A percentile compares a stretch with the other conserved stretches of the same genome.
Evolutionary conservation across 2,329 filamentous ascomycete genomes (phyloP).

Genomic region (Alternaria solani): DNA sequence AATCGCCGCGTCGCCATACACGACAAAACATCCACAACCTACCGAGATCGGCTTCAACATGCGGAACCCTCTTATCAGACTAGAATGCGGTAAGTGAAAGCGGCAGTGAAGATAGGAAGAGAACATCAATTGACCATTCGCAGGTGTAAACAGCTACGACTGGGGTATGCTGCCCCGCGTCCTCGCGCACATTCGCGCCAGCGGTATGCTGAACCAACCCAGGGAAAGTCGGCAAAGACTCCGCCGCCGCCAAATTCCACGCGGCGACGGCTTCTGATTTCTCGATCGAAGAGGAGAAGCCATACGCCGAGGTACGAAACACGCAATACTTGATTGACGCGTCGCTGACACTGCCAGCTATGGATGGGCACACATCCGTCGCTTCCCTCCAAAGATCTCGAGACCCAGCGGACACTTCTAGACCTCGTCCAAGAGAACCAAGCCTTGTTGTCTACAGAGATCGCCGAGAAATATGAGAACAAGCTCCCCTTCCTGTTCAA

Average conservation of each 20-base stretch:
- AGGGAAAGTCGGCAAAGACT: conserved; percentile 87
- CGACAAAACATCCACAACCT: conserved; percentile 11
- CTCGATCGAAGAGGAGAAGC: conserved; percentile 82
- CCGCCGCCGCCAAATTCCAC: conserved; percentile 88
- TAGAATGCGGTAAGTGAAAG: conserved; percentile 71
- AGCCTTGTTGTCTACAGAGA: conserved; percentile 76
- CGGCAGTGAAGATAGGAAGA: conserved; percentile 14
- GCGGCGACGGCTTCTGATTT: conserved; percentile 83
- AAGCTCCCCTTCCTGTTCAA: conserved; percentile 98
- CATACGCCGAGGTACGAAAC: conserved; percentile 82
- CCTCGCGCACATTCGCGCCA: conserved; percentile 21
- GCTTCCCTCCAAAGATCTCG: conserved; percentile 88
- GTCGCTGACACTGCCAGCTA: conserved; percentile 65
- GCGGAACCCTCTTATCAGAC: conserved; percentile 77
- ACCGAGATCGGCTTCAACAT: conserved; percentile 33
- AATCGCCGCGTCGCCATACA: conserved; percentile 16
- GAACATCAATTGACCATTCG: conserved; percentile 30
- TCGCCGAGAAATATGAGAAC: conserved; percentile 76
- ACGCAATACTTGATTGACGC: background rate
- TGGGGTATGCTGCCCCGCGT: conserved; percentile 70
- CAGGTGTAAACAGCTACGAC: conserved; percentile 97
- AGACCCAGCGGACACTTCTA: conserved; percentile 83
- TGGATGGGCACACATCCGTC: conserved; percentile 99
- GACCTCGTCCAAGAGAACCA: conserved; percentile 89
- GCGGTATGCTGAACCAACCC: conserved; percentile 38